Evolutionary conservation across 768 basidiomycete species (phyloP).

Genomic region (Strobilomyces confusus): DNA sequence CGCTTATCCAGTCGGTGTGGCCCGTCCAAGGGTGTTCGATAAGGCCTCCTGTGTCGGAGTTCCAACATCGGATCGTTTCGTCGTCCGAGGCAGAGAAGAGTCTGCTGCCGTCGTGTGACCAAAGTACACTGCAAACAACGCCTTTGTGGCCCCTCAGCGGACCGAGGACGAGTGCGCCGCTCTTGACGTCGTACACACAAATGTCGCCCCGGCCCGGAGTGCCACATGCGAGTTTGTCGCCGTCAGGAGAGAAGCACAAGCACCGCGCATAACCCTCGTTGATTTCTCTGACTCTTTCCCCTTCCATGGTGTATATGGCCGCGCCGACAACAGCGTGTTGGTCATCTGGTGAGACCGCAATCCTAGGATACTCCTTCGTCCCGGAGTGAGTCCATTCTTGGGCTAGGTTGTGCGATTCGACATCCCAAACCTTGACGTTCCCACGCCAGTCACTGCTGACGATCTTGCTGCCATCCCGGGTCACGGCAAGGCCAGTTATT

Average conservation of each 20-base stretch:
- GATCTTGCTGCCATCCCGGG: too few species aligned
- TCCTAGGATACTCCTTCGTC: accelerated
- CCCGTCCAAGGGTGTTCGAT: conserved; percentile 9
- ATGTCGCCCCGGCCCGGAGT: not conserved
- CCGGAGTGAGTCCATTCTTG: conserved; percentile 1
- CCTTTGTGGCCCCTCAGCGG: too few species aligned
- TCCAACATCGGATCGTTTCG: conserved; percentile 9
- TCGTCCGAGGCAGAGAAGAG: not conserved
- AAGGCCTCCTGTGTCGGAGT: not conserved
- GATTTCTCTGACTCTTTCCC: not conserved
- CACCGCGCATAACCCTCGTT: not conserved
- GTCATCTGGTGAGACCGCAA: conserved; percentile 4
- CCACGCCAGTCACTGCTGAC: not conserved
- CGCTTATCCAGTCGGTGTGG: not conserved
- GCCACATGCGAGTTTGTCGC: not conserved
- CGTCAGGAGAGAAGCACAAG: too few species aligned
- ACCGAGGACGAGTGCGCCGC: too few species aligned
- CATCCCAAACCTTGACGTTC: too few species aligned
- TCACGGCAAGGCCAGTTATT: not conserved
- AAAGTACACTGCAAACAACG: not conserved
- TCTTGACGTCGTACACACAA: not conserved
- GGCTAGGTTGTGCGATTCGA: not conserved
- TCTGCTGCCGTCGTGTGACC: not conserved
- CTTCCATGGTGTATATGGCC: not conserved
- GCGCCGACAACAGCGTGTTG: not conserved